phyloP scores from a whole-genome alignment of 163 green algal genomes.

The Botryococcus braunii region DNA sequence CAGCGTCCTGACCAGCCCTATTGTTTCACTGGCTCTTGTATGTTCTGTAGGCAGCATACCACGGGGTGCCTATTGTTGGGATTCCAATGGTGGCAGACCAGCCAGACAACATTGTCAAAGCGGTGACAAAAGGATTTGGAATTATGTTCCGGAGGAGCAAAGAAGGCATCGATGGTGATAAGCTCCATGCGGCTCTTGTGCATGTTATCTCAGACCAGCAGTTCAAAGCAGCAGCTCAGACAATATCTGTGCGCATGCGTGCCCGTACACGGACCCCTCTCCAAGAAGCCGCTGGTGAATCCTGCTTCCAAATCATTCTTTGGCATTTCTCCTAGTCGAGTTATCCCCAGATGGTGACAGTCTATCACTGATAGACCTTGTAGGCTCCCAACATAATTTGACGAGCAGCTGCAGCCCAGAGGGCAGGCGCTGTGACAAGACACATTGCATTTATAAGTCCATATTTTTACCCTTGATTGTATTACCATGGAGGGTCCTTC shows the following conservation, averaged over 20 bases:
- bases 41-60: conserved; percentile 3
- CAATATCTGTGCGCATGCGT: background rate
- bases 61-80: conserved; percentile 4
- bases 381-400: too few species aligned
- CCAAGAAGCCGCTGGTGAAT: conserved; percentile 1
- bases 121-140: background rate
- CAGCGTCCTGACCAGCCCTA: too few species aligned
- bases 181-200: background rate
- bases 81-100: background rate
- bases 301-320: too few species aligned
- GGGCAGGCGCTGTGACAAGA: too few species aligned
- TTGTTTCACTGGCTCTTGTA: too few species aligned
- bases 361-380: too few species aligned
- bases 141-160: background rate
- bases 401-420: too few species aligned
- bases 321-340: too few species aligned
- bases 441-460: too few species aligned
- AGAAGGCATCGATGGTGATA: background rate
- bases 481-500: too few species aligned
- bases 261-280: background rate
- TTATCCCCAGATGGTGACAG: too few species aligned
- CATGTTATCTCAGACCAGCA: background rate
- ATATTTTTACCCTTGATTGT: too few species aligned
- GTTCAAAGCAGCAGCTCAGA: conserved; percentile 1
- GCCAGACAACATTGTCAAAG: background rate